Evolutionary conservation across 2,329 filamentous ascomycete genomes (phyloP), one percentile per base, ranked within the genome.

Genomic region (Trichoderma lentiforme): DNA sequence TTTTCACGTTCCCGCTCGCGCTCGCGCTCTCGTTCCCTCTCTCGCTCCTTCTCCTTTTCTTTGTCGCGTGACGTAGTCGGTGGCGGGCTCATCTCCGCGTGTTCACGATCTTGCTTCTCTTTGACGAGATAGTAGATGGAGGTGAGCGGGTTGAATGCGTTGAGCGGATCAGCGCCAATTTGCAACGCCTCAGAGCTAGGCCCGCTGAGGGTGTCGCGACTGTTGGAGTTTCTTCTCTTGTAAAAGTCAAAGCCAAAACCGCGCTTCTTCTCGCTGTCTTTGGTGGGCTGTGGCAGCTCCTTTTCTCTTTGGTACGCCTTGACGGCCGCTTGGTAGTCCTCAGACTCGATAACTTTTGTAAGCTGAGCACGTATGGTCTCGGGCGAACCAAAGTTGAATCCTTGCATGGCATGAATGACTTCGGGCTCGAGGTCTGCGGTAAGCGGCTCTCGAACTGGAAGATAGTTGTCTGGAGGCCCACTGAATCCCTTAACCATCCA

Each of bases 51-150:
- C 24, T 78, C 76, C 43, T 67, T 74, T 51, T 80, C 78, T 70
- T 77, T 79, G 15, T 82, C 81, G 6, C 80, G 79, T 9, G 78
- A 73, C 18, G 77, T 63, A 18, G 80, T 76, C 61, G 92, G 87
- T 56, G 86, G 85, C 28, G 89, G 83, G 57, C 85, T 74, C 71
- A 77, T 77, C 36, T 80, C 80, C 21, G 77, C 75, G 62, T 84
- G 84, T 77, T 98, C 95, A 43, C 93, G 90, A 64, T 97, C 93
- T 74, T 94, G 90, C 83, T 98, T 98, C 84, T 99, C 96, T 76
- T 90, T 91, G n/a, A 97, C 96, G 3, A 99, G 88, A 78, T 97
- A 97, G 81, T 99, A 99, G 15, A 99, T 91, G 1, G 96, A 98
- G 8, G 98, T 86, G 15, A 98, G 85, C 8, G 96, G 96, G 77